Evolutionary conservation across 495 filamentous ascomycete species (phyloP), one percentile per base, ranked within the genome.

Genomic region (Copromyces sp.): DNA sequence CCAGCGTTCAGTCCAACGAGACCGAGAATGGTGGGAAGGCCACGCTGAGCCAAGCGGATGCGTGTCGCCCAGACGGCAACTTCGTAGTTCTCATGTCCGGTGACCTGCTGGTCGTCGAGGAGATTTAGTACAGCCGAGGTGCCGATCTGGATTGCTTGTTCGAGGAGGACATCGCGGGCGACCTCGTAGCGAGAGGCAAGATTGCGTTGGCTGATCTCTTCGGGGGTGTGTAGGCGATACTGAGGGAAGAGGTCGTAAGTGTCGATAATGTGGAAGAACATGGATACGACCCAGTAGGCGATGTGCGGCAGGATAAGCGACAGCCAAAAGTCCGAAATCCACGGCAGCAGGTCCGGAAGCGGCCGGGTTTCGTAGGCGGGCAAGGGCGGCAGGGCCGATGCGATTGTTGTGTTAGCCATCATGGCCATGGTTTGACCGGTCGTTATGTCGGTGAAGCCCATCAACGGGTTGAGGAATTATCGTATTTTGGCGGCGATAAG

Each of bases 181-280:
- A 97, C 93, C 74, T 97, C 90, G 81, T 86, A 91, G 70, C 92
- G 87, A 70, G 90, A 87, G 68, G 93, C 95, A 75, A 91, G 93
- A 82, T 98, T 98, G 72, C 95, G 86, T 81, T 93, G 91, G 20
- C 90, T 79, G 70, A 97, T 87, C 77, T 97, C 95, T 69, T 92
- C 93, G 38, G 95, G 94, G 0, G 95, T 97, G 85, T 97, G 95
- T 59, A 98, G 84, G 69, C 95, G 90, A 83, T 97, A 96, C 75
- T 94, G 87, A 40, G 93, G 88, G 78, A 95, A 95, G 47, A 93
- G 86, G 79, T 95, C 91, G 79, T 90, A 89, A 68, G 89, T 82
- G 82, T 97, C 94, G 77, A 98, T 86, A 74, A 89, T 78, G 83
- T 97, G 93, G 83, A 95, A 99, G 77, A 95, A 81, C 80, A 92